Evolutionary conservation across 2,329 filamentous ascomycete species (phyloP), one percentile per base, ranked within the genome.

Genomic region (Pseudopyrenochaeta lycopersici): DNA sequence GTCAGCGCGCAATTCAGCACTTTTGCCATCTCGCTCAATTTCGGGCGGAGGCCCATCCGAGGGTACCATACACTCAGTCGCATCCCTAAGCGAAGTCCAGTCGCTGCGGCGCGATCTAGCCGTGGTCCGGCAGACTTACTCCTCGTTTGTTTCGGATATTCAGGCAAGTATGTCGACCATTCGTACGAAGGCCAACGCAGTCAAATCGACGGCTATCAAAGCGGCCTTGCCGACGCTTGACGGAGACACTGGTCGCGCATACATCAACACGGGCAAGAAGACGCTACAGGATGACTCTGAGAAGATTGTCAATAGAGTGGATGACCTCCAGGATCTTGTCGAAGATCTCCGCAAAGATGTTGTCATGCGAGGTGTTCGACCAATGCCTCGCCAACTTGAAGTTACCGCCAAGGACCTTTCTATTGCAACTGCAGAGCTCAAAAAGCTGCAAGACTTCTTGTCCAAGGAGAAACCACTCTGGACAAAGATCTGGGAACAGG

Each of bases 401-500:
- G 82, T 81, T 32, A 93, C 97, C 17, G 89, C 90, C 62, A 96
- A 95, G 77, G 94, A 98, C 66, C 92, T 99, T 58, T 87, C 88
- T 43, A 78, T 83, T 49, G 88, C 95, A 29, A 90, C 88, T 43
- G 89, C 92, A 70, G 93, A 97, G 70, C 86, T 99, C 58, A 95
- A 91, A 84, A 93, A 91, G 78, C 89, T 99, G 84, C 91, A 97
- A 72, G 93, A 97, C 14, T 96, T 90, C 80, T 85, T 99, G 79
- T 89, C 88, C 66, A 86, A 87, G 41, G 95, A 99, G 83, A 97
- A 97, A 76, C 95, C 95, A 0, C 83, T 97, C 52, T 99, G 95
- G 94, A 97, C 92, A 49, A 97, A 97, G 85, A 96, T 98, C 61
- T 99, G 95, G 95, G 94, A 98, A 84, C 93, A 96, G 78, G 93